These are phyloP conservation scores for Colletotrichum sp. DNA, from an alignment of 2,329 filamentous ascomycete species.

Conservation along the genomic window DNA sequence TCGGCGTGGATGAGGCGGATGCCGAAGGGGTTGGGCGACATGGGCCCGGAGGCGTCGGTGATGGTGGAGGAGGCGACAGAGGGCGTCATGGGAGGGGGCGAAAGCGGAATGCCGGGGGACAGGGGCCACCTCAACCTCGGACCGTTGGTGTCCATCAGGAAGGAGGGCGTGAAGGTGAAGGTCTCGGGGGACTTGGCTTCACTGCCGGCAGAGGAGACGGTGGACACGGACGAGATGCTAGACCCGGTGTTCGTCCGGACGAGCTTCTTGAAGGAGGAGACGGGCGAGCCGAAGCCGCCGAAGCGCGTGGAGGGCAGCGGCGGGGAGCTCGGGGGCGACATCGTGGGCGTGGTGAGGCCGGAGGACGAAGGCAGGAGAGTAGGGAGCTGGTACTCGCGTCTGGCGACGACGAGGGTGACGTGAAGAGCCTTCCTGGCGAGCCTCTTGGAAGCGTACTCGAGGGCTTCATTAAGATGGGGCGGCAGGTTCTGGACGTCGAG, in stretches of 20 bases:
- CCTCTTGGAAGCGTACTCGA: conserved; percentile 63
- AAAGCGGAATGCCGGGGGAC: conserved; percentile 44
- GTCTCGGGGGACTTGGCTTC: conserved; percentile 29
- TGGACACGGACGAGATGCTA: conserved; percentile 24
- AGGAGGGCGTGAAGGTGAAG: conserved; percentile 37
- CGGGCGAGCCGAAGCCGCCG: conserved; percentile 27
- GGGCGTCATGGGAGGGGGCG: conserved; percentile 52
- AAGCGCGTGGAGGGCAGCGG: conserved; percentile 28
- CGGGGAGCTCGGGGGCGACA: conserved; percentile 29
- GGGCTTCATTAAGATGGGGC: conserved; percentile 54
- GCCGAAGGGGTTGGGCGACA: conserved; percentile 46
- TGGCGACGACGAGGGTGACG: conserved; percentile 63
- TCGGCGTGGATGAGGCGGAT: conserved; percentile 56
- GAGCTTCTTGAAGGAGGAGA: conserved; percentile 42
- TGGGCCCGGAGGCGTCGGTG: conserved; percentile 32
- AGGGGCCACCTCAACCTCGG: conserved; percentile 33
- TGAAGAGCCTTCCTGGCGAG: conserved; percentile 61
- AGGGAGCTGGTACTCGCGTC: conserved; percentile 62
- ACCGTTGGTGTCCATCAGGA: conserved; percentile 31
- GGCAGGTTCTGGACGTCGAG: conserved; percentile 65
- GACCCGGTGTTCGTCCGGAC: conserved; percentile 42
- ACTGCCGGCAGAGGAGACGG: conserved; percentile 21
- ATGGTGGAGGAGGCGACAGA: conserved; percentile 46
- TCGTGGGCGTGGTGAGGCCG: conserved; percentile 32
- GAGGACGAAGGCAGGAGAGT: conserved; percentile 29